Evolutionary conservation across 2,329 filamentous ascomycete species (phyloP).

Genomic region (Verticillium longisporum): DNA sequence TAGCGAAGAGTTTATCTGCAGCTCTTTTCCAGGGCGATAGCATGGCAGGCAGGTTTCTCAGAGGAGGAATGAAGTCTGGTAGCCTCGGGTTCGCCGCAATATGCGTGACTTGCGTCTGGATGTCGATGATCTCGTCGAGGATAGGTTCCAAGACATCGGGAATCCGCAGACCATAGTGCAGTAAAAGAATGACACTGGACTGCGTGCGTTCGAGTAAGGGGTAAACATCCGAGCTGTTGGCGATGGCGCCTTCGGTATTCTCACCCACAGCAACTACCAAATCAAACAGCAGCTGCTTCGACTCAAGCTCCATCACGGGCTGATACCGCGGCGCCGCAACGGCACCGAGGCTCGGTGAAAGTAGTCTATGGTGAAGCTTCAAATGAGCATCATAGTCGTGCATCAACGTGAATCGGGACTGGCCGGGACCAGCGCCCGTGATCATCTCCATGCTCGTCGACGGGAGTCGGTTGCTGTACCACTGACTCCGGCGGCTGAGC

Average conservation of each 20-base stretch:
- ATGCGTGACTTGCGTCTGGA: slow-evolving; percentile 17
- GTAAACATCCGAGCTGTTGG: slow-evolving; percentile 15
- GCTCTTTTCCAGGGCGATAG: slow-evolving; percentile 27
- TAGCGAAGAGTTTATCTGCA: slow-evolving; percentile 22
- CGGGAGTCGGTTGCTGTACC: slow-evolving; percentile 13
- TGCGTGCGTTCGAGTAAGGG: slow-evolving; percentile 25
- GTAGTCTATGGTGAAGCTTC: slow-evolving; percentile 30
- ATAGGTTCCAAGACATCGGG: slow-evolving; percentile 15
- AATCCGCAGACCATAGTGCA: slow-evolving; percentile 25
- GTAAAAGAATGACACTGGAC: slow-evolving; percentile 27
- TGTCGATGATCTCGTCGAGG: slow-evolving; percentile 15
- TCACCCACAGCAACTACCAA: not conserved
- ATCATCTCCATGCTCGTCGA: slow-evolving; percentile 18
- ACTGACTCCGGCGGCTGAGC: slow-evolving; percentile 12
- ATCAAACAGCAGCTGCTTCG: slow-evolving; percentile 33
- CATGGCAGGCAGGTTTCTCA: slow-evolving; percentile 29
- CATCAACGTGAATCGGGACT: slow-evolving; percentile 13
- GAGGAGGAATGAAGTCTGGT: slow-evolving; percentile 32
- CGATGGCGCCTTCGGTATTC: not conserved
- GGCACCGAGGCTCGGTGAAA: slow-evolving; percentile 22
- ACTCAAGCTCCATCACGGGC: slow-evolving; percentile 37
- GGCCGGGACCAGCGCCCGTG: slow-evolving; percentile 12
- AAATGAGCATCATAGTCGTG: slow-evolving; percentile 28
- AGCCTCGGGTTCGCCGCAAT: slow-evolving; percentile 20
- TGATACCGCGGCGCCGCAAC: slow-evolving; percentile 26